Evolutionary conservation across 306 rosid genomes (phyloP).

Genomic region (Quercus dentata): DNA sequence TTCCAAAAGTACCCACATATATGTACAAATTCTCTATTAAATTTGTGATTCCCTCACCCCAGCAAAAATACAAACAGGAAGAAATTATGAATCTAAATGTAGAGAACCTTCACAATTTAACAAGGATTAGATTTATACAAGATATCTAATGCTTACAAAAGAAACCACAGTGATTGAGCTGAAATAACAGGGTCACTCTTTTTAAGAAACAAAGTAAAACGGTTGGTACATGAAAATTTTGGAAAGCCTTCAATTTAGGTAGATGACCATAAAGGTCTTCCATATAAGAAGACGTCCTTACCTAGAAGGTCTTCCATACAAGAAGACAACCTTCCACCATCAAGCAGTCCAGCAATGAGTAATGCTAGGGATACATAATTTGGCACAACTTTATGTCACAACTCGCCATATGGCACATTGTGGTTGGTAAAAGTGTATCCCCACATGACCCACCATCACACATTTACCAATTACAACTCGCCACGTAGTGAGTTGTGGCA

Average conservation of each 20-base stretch:
- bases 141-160: background rate
- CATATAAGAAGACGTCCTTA: no score
- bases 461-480: no score
- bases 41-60: background rate
- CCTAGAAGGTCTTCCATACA: no score
- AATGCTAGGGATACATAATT: no score
- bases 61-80: background rate
- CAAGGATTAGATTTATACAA: background rate
- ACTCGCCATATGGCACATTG: rapidly evolving
- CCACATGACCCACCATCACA: no score
- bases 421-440: no score
- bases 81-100: background rate
- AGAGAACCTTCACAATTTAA: background rate
- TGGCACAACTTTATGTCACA: rapidly evolving
- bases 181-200: background rate
- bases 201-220: background rate
- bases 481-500: rapidly evolving
- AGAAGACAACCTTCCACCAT: no score
- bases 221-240: no score
- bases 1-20: background rate
- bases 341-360: no score
- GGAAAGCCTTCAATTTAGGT: no score
- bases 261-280: no score
- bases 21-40: background rate
- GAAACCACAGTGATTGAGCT: background rate